Evolutionary conservation across 176 grass and related monocot genomes (phyloP), one percentile per base, ranked within the genome.

Genomic region (Oryza coarctata): DNA sequence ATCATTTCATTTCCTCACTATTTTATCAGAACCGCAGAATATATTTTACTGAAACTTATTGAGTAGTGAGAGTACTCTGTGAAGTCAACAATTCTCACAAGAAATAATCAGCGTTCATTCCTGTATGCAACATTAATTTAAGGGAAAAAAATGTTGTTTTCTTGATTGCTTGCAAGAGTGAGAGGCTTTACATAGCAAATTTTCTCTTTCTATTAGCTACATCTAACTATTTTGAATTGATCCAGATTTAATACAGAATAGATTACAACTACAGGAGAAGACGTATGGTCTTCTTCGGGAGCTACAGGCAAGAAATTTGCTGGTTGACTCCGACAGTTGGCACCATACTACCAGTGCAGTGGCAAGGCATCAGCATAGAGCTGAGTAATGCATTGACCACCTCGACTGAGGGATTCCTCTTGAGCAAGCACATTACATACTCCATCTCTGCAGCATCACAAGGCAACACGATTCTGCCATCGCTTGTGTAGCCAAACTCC

Each of bases 361-460:
- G 73, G 61, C 65, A 74, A 12, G 77, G 8, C 12, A 33, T 12
- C 22, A 73, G 70, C 65, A 91, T 63, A 30, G 82, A 88, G 77
- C 89, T 34, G 7, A 91, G 71, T 30, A 91, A 74, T 28, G 83
- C 74, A n/a, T 33, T 68, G 79, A 89, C 90, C 30, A 92, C 38
- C 1, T 86, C 90, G 39, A 61, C 40, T 3, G 86, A 86, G 9
- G 82, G 40, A 29, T 49, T 65, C 55, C 70, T 86, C 31, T 52
- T 76, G 28, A 89, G 29, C 66, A 89, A 69, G 7, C 73, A 79
- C 62, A 93, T 74, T 3, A 62, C 87, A 34, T 89, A 89, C 80
- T 89, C 84, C 87, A 90, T 71, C 7, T 84, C 65, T 3, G 49
- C 61, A 0, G 87, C 84, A 39, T 93, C 87, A 65, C 91, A 90